Evolutionary conservation across 1,284 basidiomycete species (phyloP).

Genomic region (Ceratorhiza oryzae-sativae): DNA sequence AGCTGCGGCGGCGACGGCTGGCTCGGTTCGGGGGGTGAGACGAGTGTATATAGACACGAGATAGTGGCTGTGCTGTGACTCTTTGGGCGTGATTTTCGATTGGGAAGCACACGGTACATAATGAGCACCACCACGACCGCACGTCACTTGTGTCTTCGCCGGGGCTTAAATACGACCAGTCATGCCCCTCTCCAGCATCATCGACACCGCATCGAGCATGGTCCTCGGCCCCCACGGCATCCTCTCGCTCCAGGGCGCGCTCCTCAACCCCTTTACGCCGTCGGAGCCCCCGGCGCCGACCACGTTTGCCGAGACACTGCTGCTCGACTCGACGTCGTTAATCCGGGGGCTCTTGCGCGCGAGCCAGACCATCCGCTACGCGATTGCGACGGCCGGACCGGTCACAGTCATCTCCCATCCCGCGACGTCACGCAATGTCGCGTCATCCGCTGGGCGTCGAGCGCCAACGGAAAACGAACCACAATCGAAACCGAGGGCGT

Average conservation of each 20-base stretch:
- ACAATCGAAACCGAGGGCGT: conserved; percentile 35
- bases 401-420: conserved; percentile 34
- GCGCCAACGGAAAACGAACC: conserved; percentile 24
- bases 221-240: conserved; percentile 16
- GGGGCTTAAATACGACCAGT: not conserved
- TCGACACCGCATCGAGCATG: not conserved
- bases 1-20: conserved; percentile 76
- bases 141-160: not conserved
- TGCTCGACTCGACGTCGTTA: conserved; percentile 27
- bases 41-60: not conserved
- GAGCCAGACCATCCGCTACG: conserved; percentile 22
- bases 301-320: conserved; percentile 23
- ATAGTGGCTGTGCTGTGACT: not conserved
- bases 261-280: conserved; percentile 33
- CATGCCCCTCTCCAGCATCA: not conserved
- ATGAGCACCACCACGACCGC: not conserved
- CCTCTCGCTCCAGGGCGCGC: conserved; percentile 24
- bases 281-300: conserved; percentile 30
- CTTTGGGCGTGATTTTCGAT: conserved; percentile 1
- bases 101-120: not conserved
- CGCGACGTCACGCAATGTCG: conserved; percentile 24
- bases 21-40: conserved; percentile 66
- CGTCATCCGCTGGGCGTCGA: conserved; percentile 37
- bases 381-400: conserved; percentile 22
- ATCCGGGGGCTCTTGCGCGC: conserved; percentile 12